Evolutionary conservation across 164 flowering plant species (phyloP).

Genomic region (Amborella trichopoda): DNA sequence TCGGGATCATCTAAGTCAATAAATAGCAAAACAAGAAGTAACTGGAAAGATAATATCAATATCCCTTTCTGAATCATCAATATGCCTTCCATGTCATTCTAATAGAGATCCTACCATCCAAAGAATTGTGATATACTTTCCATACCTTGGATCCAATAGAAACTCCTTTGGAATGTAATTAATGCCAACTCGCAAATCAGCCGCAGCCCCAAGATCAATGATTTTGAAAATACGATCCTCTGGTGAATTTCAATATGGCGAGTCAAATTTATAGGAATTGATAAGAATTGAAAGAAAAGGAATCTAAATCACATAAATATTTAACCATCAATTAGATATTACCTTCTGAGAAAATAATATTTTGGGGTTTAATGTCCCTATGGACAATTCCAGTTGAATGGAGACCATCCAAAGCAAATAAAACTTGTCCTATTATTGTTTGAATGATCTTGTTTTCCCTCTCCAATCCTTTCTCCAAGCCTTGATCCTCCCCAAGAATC

Average conservation of each 20-base stretch:
- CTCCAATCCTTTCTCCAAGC: constrained; percentile 79
- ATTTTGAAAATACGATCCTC: constrained; percentile 89
- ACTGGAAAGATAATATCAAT: too few relatives aligned
- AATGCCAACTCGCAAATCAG: constrained; percentile 95
- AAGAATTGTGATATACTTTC: too few relatives aligned
- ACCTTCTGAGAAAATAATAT: constrained; percentile 94
- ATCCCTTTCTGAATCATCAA: too few relatives aligned
- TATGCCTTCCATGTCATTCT: too few relatives aligned
- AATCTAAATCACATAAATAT: too few relatives aligned
- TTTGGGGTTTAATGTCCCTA: constrained; percentile 95
- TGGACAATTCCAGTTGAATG: constrained; percentile 98
- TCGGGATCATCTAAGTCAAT: too few relatives aligned
- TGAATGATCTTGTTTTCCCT: constrained; percentile 91
- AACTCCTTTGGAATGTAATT: constrained; percentile 96
- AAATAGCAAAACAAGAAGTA: too few relatives aligned
- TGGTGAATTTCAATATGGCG: too few relatives aligned
- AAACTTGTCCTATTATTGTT: constrained; percentile 69
- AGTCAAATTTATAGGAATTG: too few relatives aligned
- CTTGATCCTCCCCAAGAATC: constrained; percentile 73
- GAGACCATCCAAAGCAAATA: constrained; percentile 93
- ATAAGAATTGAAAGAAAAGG: too few relatives aligned
- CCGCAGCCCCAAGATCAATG: constrained; percentile 97
- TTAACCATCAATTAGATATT: too few relatives aligned
- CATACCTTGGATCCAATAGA: constrained; percentile 95
- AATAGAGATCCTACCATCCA: too few relatives aligned